Base-by-base conservation (phyloP, 1,139 yeast species). In the Waltiozyma solani region DNA sequence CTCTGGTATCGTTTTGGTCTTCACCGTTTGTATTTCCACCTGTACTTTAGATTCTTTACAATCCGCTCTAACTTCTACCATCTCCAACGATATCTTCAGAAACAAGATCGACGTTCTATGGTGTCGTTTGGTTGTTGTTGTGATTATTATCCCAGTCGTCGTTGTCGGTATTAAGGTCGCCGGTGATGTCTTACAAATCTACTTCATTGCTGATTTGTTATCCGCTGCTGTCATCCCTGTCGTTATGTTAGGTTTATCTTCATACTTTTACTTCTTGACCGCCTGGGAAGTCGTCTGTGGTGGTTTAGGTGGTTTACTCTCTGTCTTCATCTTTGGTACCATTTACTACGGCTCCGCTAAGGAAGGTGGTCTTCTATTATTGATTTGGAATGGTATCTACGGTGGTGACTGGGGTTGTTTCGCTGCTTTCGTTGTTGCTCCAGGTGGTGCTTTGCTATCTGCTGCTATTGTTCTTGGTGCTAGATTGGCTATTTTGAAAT, bases 401-500 rank as follows among this genome's bases (percentile, higher is more conserved):
- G 62, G 72, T 13, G 74, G 71, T 40, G 96, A 89, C 57, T 89
- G 96, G 96, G 85, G 94, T 52, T 78, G 95, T 0, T 89, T 87
- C 62, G 96, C 95, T 24, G 96, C 96, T 1, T 87, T 87, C 61
- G 93, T 84, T 7, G 83, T 79, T 47, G 94, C 96, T 2, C 96
- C 96, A 5, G 69, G 79, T 37, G 94, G 93, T 17, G 87, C 93
- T 17, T 50, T 87, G 3, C 45, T 80, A 3, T 64, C 79, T 44
- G 79, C 85, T 2, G 59, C 72, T 18, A 52, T 66, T 32, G 66
- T 71, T 35, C 70, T 82, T 26, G 77, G 56, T 1, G 27, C 71
- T 10, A 71, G 96, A 57, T 57, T 75, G 32, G 45, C 53, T 0
- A 46, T 61, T 3, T 46, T 56, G 29, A 75, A 63, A 48, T 18